These are phyloP conservation scores for Penicillium sp. DNA, from an alignment of 2,329 filamentous ascomycete species.

Conservation along the genomic window DNA sequence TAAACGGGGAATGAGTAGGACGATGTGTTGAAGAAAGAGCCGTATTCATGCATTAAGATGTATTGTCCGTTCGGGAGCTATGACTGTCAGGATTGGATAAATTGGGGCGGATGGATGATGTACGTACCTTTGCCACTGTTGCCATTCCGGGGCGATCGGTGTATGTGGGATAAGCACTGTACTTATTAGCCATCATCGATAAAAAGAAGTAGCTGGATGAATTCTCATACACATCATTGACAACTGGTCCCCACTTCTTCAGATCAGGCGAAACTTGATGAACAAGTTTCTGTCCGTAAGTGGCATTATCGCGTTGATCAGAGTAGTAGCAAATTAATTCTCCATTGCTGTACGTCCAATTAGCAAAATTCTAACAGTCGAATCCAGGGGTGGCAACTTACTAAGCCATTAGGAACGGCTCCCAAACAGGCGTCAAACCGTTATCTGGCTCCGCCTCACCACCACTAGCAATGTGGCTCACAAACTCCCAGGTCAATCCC, in stretches of 20 bases:
- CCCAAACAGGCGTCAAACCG: constrained; percentile 69
- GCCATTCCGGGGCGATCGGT: constrained; percentile 69
- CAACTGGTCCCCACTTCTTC: constrained; percentile 59
- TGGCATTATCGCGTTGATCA: constrained; percentile 64
- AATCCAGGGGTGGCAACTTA: constrained; percentile 9
- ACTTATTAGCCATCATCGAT: background rate
- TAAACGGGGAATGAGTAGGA: constrained; percentile 51
- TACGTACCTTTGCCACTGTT: constrained; percentile 49
- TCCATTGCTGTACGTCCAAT: constrained; percentile 41
- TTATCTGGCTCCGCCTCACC: constrained; percentile 64
- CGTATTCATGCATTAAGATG: constrained; percentile 66
- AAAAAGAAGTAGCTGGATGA: too few species aligned
- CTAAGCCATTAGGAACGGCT: constrained; percentile 65
- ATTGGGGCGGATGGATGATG: background rate
- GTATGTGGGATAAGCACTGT: constrained; percentile 55
- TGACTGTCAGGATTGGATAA: background rate
- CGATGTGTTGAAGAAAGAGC: constrained; percentile 36
- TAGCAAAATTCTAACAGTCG: background rate
- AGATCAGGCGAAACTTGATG: constrained; percentile 65
- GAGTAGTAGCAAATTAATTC: constrained; percentile 68
- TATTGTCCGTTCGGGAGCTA: constrained; percentile 60
- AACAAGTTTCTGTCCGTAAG: constrained; percentile 67
- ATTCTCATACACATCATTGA: constrained; percentile 55
- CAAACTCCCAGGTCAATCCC: constrained; percentile 66
- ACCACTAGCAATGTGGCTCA: constrained; percentile 65